A percentile compares a stretch with the other conserved stretches of the same genome.
These are phyloP conservation scores for Solioccasus polychromus DNA, from an alignment of 768 basidiomycete genomes.

Conservation along the genomic window DNA sequence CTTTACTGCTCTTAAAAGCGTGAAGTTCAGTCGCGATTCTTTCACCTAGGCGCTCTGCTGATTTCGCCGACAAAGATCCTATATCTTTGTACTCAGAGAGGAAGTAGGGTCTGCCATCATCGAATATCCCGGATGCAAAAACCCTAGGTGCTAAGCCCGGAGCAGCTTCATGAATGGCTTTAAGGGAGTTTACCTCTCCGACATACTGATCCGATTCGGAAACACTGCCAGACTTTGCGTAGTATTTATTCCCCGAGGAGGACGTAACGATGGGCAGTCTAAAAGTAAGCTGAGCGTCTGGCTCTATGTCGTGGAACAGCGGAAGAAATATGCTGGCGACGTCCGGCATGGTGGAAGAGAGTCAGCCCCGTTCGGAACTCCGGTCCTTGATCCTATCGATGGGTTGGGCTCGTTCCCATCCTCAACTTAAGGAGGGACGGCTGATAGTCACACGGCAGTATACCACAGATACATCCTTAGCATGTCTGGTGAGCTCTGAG, in stretches of 20 bases:
- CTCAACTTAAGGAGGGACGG: no score
- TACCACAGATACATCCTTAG: not conserved
- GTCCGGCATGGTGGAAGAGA: constrained; percentile 15
- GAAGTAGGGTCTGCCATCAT: constrained; percentile 52
- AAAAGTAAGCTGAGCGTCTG: constrained; percentile 45
- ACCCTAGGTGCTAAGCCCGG: constrained; percentile 64
- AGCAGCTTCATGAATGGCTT: constrained; percentile 59
- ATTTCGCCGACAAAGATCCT: constrained; percentile 39
- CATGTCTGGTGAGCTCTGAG: not conserved
- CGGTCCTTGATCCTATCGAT: no score
- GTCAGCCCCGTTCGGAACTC: not conserved
- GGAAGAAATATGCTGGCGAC: constrained; percentile 35
- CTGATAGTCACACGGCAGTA: no score
- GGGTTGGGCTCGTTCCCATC: no score
- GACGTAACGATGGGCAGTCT: constrained; percentile 48
- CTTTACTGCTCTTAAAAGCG: constrained; percentile 45
- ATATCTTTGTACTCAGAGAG: constrained; percentile 74
- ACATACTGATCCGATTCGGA: constrained; percentile 60
- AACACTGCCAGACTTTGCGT: constrained; percentile 54
- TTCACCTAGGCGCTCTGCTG: constrained; percentile 52
- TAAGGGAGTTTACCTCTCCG: constrained; percentile 70
- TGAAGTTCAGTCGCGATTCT: constrained; percentile 70
- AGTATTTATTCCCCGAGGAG: constrained; percentile 58
- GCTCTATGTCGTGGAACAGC: constrained; percentile 49
- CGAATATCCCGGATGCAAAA: constrained; percentile 43